Conservation (phyloP, 495 filamentous ascomycete species). For the Xylaria acuta region DNA sequence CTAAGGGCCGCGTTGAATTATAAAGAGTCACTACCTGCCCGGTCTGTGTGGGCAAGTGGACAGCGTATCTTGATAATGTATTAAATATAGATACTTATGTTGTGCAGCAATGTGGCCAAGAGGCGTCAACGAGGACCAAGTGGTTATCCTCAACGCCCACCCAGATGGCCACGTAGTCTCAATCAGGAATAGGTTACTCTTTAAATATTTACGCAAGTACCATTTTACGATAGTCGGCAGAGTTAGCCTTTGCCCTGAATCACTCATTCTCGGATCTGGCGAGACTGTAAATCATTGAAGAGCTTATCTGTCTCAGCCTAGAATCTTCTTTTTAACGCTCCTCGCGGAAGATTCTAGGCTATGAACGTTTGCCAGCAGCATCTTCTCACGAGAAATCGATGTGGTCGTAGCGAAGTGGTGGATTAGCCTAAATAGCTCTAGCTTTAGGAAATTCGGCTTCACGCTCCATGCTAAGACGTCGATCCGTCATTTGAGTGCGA, state of each 20-base stretch:
- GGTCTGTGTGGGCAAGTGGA: slow-evolving; percentile 69
- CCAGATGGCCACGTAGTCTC: slow-evolving; percentile 74
- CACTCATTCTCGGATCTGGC: neutral
- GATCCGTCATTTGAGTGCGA: slow-evolving; percentile 8
- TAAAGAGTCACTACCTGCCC: slow-evolving; percentile 61
- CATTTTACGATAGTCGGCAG: neutral
- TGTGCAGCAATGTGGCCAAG: slow-evolving; percentile 70
- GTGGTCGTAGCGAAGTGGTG: neutral
- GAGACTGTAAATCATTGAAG: neutral
- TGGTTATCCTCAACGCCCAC: slow-evolving; percentile 65
- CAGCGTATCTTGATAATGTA: slow-evolving; percentile 68
- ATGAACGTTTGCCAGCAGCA: neutral
- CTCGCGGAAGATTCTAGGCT: neutral
- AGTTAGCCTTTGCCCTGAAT: neutral
- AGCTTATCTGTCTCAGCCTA: neutral
- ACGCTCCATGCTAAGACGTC: slow-evolving; percentile 7
- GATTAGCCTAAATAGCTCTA: slow-evolving; percentile 24
- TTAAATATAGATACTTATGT: slow-evolving; percentile 55
- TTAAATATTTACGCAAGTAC: slow-evolving; percentile 54
- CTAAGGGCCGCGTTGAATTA: slow-evolving; percentile 61
- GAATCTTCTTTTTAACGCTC: no score
- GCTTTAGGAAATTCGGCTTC: slow-evolving; percentile 9
- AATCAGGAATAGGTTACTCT: slow-evolving; percentile 52
- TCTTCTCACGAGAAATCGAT: neutral
- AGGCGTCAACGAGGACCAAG: slow-evolving; percentile 54